Percentiles rank a stretch among this genome's conserved stretches.
phyloP scores from a whole-genome alignment of 2,329 filamentous ascomycete species.

The Zarea fungicola region DNA sequence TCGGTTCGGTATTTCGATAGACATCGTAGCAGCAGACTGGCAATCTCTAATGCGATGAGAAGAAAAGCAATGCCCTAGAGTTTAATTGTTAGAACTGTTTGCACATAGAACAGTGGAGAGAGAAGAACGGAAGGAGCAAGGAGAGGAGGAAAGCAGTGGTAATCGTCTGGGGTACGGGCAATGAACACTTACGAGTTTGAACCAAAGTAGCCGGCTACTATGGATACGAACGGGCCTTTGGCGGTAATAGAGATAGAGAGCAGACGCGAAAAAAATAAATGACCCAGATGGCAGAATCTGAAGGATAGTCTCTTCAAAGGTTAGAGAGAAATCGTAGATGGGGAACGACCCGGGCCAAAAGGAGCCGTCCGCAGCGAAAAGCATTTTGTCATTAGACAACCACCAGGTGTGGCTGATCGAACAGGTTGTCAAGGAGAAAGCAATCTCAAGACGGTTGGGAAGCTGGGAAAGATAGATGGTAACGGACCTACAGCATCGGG shows the following conservation, averaged over 20 bases:
- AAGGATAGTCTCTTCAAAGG: neutral
- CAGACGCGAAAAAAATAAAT: neutral
- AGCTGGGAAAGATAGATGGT: too few relatives aligned
- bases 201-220: neutral
- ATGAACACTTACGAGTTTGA: neutral
- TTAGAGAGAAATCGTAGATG: neutral
- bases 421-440: too few relatives aligned
- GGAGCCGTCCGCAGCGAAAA: neutral
- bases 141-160: neutral
- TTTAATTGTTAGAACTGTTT: too few relatives aligned
- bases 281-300: neutral
- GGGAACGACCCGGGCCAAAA: neutral
- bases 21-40: neutral
- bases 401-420: too few relatives aligned
- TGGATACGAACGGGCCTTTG: neutral
- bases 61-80: too few relatives aligned
- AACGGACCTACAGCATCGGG: too few relatives aligned
- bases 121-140: neutral
- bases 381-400: too few relatives aligned
- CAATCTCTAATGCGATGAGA: neutral
- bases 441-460: too few relatives aligned
- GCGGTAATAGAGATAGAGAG: neutral
- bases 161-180: neutral
- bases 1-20: neutral
- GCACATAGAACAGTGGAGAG: neutral